Conservation (phyloP, 177 flowering plant genomes). For the Vitis hybrid region DNA sequence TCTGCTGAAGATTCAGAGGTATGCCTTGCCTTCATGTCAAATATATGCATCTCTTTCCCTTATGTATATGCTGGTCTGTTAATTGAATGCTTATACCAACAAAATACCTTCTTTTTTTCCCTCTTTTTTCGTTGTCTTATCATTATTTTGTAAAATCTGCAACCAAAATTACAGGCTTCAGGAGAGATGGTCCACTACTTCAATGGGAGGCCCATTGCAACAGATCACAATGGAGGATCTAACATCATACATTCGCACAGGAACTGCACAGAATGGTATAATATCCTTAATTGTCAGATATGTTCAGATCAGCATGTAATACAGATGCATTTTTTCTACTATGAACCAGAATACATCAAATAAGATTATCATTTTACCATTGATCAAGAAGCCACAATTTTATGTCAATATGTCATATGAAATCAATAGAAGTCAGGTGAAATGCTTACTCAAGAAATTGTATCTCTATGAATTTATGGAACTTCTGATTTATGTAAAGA, state of each 20-base stretch:
- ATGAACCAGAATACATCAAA: background rate
- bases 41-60: background rate
- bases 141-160: too few relatives aligned
- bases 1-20: slow-evolving; percentile 77
- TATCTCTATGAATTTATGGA: too few relatives aligned
- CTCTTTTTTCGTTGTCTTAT: background rate
- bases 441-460: too few relatives aligned
- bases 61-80: background rate
- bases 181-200: slow-evolving; percentile 78
- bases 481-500: background rate
- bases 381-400: too few relatives aligned
- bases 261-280: slow-evolving; percentile 88
- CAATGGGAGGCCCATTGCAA: slow-evolving; percentile 60
- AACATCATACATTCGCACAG: slow-evolving; percentile 69
- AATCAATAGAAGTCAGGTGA: too few relatives aligned
- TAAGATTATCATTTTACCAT: background rate
- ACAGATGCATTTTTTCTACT: background rate
- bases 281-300: background rate
- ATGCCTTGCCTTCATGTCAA: slow-evolving; percentile 4
- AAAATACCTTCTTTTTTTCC: background rate
- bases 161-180: slow-evolving; percentile 47
- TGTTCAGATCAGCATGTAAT: background rate
- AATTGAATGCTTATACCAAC: background rate
- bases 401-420: too few relatives aligned
- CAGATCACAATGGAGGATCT: slow-evolving; percentile 45